Base-by-base conservation (phyloP, 2,329 filamentous ascomycete genomes). In the Cordyceps militaris region DNA sequence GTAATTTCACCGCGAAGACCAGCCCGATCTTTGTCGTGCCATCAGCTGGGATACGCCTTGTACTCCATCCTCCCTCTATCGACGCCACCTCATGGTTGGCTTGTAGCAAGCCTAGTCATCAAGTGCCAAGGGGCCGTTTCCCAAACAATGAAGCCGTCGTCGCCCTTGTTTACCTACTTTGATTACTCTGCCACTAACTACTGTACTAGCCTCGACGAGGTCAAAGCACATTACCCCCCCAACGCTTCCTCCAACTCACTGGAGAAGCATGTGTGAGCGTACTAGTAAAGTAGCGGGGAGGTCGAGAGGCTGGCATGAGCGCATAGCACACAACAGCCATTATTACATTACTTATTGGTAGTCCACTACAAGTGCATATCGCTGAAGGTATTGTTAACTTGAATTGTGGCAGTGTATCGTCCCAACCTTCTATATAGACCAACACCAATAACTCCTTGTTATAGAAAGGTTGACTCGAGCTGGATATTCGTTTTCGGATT, bases 221-320 rank as follows among this genome's bases (percentile, higher is more conserved):
- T 55, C 52, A 38, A 55, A 56, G 53, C 53, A 56, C 53, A 56
- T 38, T 13, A 38, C 34, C 1, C 34, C n/a, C n/a, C 24, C 19
- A 53, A 43, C 26, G 9, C 19, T 24, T 47, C 26, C 36, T n/a
- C 32, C 47, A 23, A 38, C 21, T 19, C 8, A 7, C 13, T 43
- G 38, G 50, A 32, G 26, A 30, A 44, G 30, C 13, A 38, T 44
- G 14, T 24, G 48, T 34, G 32, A 14, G 46, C 19, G 28, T 11
- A 32, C 6, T 32, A 32, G 30, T 32, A 6, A 32, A 32, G 48
- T 50, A 26, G 48, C 32, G 30, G 23, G 23, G 48, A 38, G 19
- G 10, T 9, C 16, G 30, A n/a, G 21, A 11, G 23, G 42, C 42
- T 44, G 42, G 13, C 13, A 14, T 44, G 21, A 21, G 14, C 21